These are phyloP conservation scores for Phyllosticta paracitricarpa DNA, from an alignment of 2,329 filamentous ascomycete genomes.

Conservation along the genomic window DNA sequence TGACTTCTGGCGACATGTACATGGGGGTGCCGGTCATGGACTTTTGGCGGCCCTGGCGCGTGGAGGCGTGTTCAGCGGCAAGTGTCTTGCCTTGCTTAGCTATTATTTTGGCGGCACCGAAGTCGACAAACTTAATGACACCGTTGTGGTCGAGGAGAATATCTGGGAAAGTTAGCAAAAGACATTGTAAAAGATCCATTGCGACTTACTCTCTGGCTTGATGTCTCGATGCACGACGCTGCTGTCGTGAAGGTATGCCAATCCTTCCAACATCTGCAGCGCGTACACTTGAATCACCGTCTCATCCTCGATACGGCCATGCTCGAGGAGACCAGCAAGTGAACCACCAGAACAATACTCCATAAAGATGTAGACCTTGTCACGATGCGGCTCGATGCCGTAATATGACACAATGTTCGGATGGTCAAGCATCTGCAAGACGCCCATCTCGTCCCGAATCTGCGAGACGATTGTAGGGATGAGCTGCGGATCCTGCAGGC, in stretches of 20 bases:
- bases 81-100: conserved; percentile 86
- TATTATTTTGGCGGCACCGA: conserved; percentile 94
- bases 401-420: conserved; percentile 97
- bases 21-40: conserved; percentile 97
- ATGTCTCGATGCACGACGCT: conserved; percentile 94
- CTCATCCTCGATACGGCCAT: conserved; percentile 95
- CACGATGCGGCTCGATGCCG: conserved; percentile 93
- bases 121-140: conserved; percentile 98
- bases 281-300: conserved; percentile 96
- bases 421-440: conserved; percentile 89
- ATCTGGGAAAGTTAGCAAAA: conserved; percentile 43
- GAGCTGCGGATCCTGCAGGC: conserved; percentile 88
- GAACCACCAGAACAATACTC: conserved; percentile 97
- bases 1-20: conserved; percentile 99
- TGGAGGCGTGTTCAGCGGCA: conserved; percentile 51
- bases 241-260: conserved; percentile 86
- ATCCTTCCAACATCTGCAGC: conserved; percentile 83
- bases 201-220: conserved; percentile 78
- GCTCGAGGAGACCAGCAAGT: conserved; percentile 78
- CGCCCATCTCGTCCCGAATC: conserved; percentile 94
- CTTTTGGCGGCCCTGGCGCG: conserved; percentile 51
- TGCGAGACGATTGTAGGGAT: conserved; percentile 90
- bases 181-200: neutral
- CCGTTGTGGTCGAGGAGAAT: conserved; percentile 95
- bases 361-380: conserved; percentile 99